Conservation (phyloP, 495 filamentous ascomycete genomes). For the Penicillium egyptiacum region DNA sequence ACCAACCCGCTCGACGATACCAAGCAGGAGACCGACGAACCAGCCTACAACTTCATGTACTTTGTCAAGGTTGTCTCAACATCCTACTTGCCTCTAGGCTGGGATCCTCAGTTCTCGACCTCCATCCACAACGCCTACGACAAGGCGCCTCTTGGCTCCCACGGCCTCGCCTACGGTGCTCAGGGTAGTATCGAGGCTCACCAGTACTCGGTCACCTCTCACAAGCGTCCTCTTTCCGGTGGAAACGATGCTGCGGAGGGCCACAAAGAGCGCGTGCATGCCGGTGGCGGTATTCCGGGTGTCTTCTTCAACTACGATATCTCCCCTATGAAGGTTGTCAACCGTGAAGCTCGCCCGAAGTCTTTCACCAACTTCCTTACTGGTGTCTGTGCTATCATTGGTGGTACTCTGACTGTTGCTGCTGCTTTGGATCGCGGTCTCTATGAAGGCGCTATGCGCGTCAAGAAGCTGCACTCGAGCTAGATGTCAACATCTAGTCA, state of each 20-base stretch:
- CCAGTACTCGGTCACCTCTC: constrained; percentile 95
- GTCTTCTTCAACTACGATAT: constrained; percentile 99
- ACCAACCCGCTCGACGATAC: constrained; percentile 88
- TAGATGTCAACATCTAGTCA: constrained; percentile 17
- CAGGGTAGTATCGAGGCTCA: constrained; percentile 92
- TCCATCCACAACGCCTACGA: constrained; percentile 52
- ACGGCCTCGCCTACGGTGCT: constrained; percentile 53
- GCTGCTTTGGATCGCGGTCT: constrained; percentile 88
- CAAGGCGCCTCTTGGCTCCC: constrained; percentile 59
- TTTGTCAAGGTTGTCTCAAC: constrained; percentile 98
- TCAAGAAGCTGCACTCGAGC: constrained; percentile 78
- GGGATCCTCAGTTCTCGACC: constrained; percentile 56
- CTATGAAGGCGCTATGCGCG: constrained; percentile 79
- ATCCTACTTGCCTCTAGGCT: constrained; percentile 86
- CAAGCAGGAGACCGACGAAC: constrained; percentile 72
- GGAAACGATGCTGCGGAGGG: constrained; percentile 80
- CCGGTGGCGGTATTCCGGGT: constrained; percentile 86
- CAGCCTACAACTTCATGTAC: constrained; percentile 96
- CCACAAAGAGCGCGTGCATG: constrained; percentile 87
- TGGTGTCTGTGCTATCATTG: constrained; percentile 90
- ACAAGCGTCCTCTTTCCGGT: constrained; percentile 80
- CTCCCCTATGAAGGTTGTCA: constrained; percentile 99
- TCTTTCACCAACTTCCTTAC: constrained; percentile 87
- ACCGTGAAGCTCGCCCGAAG: constrained; percentile 85
- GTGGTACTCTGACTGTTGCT: constrained; percentile 92